Evolutionary conservation across 352 stramenopile species (phyloP).

Genomic region (Phytophthora podocarpi): DNA sequence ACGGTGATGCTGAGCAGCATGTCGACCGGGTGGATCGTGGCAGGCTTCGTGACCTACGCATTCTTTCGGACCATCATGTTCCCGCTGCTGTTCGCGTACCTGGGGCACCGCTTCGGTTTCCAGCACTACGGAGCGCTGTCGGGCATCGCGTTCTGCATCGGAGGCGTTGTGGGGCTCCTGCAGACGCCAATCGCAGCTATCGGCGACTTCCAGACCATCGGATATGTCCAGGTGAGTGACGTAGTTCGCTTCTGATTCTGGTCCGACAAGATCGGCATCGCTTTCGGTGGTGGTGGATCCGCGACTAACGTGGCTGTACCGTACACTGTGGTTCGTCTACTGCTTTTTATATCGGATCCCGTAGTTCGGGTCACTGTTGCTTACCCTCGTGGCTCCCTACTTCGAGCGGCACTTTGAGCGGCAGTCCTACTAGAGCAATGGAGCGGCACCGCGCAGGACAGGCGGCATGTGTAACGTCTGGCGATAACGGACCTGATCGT

Average conservation of each 20-base stretch:
- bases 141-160: slow-evolving; percentile 78
- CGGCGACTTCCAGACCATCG: slow-evolving; percentile 47
- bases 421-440: slow-evolving; percentile 28
- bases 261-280: slow-evolving; percentile 14
- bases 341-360: slow-evolving; percentile 10
- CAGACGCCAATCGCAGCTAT: slow-evolving; percentile 68
- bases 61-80: slow-evolving; percentile 88
- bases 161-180: slow-evolving; percentile 62
- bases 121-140: slow-evolving; percentile 84
- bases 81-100: slow-evolving; percentile 80
- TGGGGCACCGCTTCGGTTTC: slow-evolving; percentile 84
- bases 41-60: slow-evolving; percentile 72
- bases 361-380: slow-evolving; percentile 55
- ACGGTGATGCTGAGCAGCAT: slow-evolving; percentile 43
- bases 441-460: slow-evolving; percentile 14
- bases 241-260: slow-evolving; percentile 25
- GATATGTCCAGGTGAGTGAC: slow-evolving; percentile 53
- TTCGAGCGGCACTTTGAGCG: slow-evolving; percentile 48
- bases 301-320: background rate
- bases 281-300: slow-evolving; percentile 10
- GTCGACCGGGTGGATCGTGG: slow-evolving; percentile 52
- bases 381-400: slow-evolving; percentile 53
- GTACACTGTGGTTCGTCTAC: slow-evolving; percentile 8
- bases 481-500: slow-evolving; percentile 12
- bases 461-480: slow-evolving; percentile 30